A percentile compares a stretch with the other conserved stretches of the same genome.
phyloP scores from a whole-genome alignment of 805 yeast species.

The Metschnikowia kunwiensis region DNA sequence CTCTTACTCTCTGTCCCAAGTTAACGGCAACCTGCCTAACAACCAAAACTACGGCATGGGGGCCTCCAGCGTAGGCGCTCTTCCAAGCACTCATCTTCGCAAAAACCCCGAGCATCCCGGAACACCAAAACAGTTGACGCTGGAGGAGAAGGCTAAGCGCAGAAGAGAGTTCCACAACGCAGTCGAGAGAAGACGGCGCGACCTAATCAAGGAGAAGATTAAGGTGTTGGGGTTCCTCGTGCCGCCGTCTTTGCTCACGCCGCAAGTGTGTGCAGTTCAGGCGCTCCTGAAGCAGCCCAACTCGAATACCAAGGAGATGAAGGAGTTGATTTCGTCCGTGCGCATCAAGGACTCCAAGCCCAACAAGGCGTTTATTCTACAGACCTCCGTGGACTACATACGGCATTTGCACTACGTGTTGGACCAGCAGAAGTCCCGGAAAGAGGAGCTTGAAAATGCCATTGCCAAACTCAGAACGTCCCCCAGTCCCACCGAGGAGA shows the following conservation, averaged over 20 bases:
- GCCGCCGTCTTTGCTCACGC: slow-evolving; percentile 67
- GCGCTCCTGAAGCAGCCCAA: slow-evolving; percentile 34
- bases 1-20: slow-evolving; percentile 5
- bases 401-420: slow-evolving; percentile 60
- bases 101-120: slow-evolving; percentile 14
- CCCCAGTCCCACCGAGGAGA: slow-evolving; percentile 1
- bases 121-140: slow-evolving; percentile 40
- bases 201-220: slow-evolving; percentile 83
- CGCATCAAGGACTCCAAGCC: slow-evolving; percentile 68
- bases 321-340: slow-evolving; percentile 37
- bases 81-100: slow-evolving; percentile 6
- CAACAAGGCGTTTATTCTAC: slow-evolving; percentile 74
- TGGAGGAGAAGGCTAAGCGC: slow-evolving; percentile 71
- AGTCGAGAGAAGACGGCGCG: slow-evolving; percentile 89
- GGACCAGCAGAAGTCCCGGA: slow-evolving; percentile 50
- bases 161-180: slow-evolving; percentile 91
- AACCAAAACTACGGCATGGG: slow-evolving; percentile 8
- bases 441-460: slow-evolving; percentile 34
- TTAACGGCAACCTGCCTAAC: slow-evolving; percentile 5
- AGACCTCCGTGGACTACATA: slow-evolving; percentile 78
- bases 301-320: slow-evolving; percentile 30
- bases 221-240: slow-evolving; percentile 77
- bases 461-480: slow-evolving; percentile 14
- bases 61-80: slow-evolving; percentile 8
- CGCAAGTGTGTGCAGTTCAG: slow-evolving; percentile 42